Conservation (phyloP, 257 asterid genomes). For the Euphrasia confusa region DNA sequence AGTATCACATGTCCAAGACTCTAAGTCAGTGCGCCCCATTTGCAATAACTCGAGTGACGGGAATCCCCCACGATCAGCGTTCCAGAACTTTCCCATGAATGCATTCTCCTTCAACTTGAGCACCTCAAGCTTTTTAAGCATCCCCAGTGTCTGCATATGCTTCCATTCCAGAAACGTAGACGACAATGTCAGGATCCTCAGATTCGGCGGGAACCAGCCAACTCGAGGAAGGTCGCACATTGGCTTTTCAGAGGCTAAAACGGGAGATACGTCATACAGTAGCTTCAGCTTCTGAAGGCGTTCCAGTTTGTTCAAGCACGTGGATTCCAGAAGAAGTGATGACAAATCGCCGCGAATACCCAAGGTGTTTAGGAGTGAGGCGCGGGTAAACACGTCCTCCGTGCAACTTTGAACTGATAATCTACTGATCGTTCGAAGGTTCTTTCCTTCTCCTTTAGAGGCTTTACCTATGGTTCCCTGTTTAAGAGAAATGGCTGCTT, state of each 20-base stretch:
- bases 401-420: conserved; percentile 31
- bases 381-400: conserved; percentile 4
- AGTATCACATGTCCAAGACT: conserved; percentile 19
- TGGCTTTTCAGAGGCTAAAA: conserved; percentile 10
- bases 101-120: conserved; percentile 33
- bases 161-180: conserved; percentile 25
- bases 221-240: conserved; percentile 23
- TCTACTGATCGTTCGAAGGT: conserved; percentile 27
- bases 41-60: conserved; percentile 25
- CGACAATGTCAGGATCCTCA: conserved; percentile 32
- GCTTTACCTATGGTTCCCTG: not conserved
- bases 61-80: conserved; percentile 13
- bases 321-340: not conserved
- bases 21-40: conserved; percentile 27
- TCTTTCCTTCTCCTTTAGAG: not conserved
- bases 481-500: conserved; percentile 24
- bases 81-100: conserved; percentile 33
- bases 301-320: conserved; percentile 14
- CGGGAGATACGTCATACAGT: not conserved
- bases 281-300: conserved; percentile 15
- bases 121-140: conserved; percentile 26
- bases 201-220: conserved; percentile 24
- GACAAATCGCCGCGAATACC: conserved; percentile 30
- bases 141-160: conserved; percentile 20
- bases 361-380: conserved; percentile 21